A percentile compares a stretch with the other conserved stretches of the same genome.
These are phyloP conservation scores for Hypoxylon sp. DNA, from an alignment of 2,329 filamentous ascomycete genomes.

Conservation along the genomic window DNA sequence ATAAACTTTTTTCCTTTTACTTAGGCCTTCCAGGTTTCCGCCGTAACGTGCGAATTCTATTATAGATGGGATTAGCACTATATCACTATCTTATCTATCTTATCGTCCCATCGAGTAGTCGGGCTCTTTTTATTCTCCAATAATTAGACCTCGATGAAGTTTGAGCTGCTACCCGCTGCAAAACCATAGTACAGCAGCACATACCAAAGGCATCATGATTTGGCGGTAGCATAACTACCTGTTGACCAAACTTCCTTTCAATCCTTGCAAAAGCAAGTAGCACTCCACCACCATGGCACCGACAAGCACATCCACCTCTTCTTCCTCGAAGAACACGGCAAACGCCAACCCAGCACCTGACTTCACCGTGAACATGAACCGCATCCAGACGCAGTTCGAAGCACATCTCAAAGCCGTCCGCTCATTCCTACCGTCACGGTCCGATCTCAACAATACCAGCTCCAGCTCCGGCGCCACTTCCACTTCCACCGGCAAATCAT, in stretches of 20 bases:
- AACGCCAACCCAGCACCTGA: constrained; percentile 53
- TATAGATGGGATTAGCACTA: constrained; percentile 3
- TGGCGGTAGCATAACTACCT: constrained; percentile 23
- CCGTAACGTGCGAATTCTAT: constrained; percentile 5
- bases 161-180: not conserved
- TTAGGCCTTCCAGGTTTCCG: no score
- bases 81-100: constrained; percentile 42
- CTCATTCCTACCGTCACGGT: constrained; percentile 29
- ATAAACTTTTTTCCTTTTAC: constrained; percentile 14
- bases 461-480: not conserved
- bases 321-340: constrained; percentile 37
- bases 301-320: constrained; percentile 34
- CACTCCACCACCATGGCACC: constrained; percentile 46
- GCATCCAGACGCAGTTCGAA: constrained; percentile 50
- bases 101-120: constrained; percentile 27
- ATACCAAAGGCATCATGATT: constrained; percentile 20
- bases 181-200: not conserved
- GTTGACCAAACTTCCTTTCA: not conserved
- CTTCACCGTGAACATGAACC: constrained; percentile 53
- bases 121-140: constrained; percentile 18
- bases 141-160: not conserved
- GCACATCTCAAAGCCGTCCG: constrained; percentile 40
- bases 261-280: not conserved
- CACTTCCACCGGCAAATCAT: constrained; percentile 19
- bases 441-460: constrained; percentile 21